These are phyloP conservation scores for Plantago ovata DNA, from an alignment of 257 asterid genomes.

Conservation along the genomic window DNA sequence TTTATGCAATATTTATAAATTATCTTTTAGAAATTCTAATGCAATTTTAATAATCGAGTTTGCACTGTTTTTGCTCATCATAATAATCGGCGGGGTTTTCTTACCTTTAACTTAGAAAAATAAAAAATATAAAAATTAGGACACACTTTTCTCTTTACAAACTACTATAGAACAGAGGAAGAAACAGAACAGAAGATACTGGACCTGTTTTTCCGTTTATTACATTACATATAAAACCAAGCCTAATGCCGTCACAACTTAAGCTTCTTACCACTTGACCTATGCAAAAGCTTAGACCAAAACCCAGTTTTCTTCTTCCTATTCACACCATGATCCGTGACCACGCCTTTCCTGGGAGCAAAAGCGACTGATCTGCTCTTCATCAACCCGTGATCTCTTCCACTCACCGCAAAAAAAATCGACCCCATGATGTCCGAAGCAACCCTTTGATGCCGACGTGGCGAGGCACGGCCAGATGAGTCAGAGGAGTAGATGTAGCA, in stretches of 20 bases:
- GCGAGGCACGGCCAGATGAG: constrained; percentile 26
- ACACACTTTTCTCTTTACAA: too few species aligned
- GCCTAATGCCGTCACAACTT: constrained; percentile 20
- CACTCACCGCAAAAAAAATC: constrained; percentile 22
- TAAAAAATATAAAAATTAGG: too few species aligned
- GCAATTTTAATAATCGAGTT: too few species aligned
- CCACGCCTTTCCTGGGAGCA: constrained; percentile 29
- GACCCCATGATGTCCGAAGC: constrained; percentile 38
- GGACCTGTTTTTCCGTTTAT: too few species aligned
- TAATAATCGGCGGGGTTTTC: too few species aligned
- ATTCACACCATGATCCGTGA: neutral
- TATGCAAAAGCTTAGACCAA: constrained; percentile 49
- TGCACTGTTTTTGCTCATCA: too few species aligned
- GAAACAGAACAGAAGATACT: too few species aligned
- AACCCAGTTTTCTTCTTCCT: constrained; percentile 56
- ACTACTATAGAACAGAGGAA: too few species aligned
- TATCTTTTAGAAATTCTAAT: too few species aligned
- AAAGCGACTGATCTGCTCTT: constrained; percentile 62
- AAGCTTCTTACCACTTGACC: constrained; percentile 30
- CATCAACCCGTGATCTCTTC: constrained; percentile 26
- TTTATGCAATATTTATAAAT: too few species aligned
- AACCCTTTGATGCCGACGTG: constrained; percentile 37
- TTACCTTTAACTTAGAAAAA: too few species aligned
- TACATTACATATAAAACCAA: too few species aligned
- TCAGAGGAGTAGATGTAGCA: constrained; percentile 24